Base-by-base conservation (phyloP, 192 early-diverging fungal genomes). In the Spinellus fusiger region DNA sequence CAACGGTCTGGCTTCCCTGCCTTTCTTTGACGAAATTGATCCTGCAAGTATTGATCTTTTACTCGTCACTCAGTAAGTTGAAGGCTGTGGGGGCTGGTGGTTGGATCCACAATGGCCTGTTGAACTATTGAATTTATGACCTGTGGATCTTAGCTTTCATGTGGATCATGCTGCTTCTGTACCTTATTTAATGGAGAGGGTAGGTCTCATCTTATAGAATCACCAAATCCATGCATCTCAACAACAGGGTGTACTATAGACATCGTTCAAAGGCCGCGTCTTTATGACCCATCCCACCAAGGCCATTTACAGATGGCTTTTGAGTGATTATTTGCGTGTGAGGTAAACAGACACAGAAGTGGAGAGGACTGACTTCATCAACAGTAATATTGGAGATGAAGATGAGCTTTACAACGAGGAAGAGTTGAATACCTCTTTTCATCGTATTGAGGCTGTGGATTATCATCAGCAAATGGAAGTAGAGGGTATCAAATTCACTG, bases 211-310 rank as follows among this genome's bases (percentile, higher is more conserved):
- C 13, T 28, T 20, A 10, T 20, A 40, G 20, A 59, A 37, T 10
- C 26, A 59, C 40, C n/a, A n/a, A n/a, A n/a, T n/a, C n/a, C n/a
- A n/a, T n/a, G n/a, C n/a, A n/a, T n/a, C n/a, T n/a, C n/a, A n/a
- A n/a, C n/a, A n/a, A 20, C 32, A 16, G 15, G 5, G 13, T 38
- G 3, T 44, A 55, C 32, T 33, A 51, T 65, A 92, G 86, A 99
- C 96, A 22, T 84, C 87, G 13, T 99, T 99, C 75, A 89, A 89
- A 60, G 96, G 96, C 26, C 86, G 93, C 34, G 90, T 95, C 4
- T 99, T 95, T 71, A 99, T 99, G 96, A 99, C 96, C 5, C 95
- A 98, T 71, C 94, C 96, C 15, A 99, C 96, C 44, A 94, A 94
- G 75, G 95, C 95, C 34, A 95, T 99, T 60, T 98, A 90, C 76